Conservation (phyloP, 306 rosid genomes). For the Abrus precatorius region DNA sequence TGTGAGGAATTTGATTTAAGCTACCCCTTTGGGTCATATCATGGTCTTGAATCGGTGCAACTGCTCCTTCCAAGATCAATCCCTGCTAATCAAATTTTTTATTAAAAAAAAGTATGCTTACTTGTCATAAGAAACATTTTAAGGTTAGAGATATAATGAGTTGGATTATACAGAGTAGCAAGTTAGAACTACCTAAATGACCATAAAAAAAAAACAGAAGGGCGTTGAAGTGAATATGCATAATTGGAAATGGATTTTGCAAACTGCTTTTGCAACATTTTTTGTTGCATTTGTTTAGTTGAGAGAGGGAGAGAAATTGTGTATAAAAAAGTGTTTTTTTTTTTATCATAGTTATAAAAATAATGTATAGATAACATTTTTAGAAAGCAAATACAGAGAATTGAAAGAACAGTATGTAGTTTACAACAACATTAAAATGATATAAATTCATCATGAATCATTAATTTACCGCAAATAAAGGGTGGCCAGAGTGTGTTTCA, state of each 20-base stretch:
- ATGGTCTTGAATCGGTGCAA: neutral
- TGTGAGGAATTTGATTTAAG: neutral
- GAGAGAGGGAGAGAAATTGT: too few species aligned
- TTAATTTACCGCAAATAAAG: neutral
- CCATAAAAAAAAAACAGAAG: too few species aligned
- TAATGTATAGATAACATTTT: too few species aligned
- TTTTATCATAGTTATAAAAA: too few species aligned
- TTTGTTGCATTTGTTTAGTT: too few species aligned
- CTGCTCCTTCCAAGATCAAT: neutral
- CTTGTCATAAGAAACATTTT: neutral
- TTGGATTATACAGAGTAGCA: neutral
- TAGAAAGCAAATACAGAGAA: too few species aligned
- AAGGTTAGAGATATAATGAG: neutral
- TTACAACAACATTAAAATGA: neutral
- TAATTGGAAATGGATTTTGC: too few species aligned
- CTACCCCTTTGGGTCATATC: neutral
- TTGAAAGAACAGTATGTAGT: neutral
- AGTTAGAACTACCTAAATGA: too few species aligned
- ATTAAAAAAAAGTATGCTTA: neutral
- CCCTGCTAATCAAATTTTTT: conserved; percentile 31
- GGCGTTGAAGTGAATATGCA: too few species aligned
- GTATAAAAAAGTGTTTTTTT: too few species aligned
- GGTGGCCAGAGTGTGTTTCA: neutral
- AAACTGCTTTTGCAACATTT: too few species aligned
- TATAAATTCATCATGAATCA: neutral